Evolutionary conservation across 2,329 filamentous ascomycete genomes (phyloP).

Genomic region (Phialocephala sp.): DNA sequence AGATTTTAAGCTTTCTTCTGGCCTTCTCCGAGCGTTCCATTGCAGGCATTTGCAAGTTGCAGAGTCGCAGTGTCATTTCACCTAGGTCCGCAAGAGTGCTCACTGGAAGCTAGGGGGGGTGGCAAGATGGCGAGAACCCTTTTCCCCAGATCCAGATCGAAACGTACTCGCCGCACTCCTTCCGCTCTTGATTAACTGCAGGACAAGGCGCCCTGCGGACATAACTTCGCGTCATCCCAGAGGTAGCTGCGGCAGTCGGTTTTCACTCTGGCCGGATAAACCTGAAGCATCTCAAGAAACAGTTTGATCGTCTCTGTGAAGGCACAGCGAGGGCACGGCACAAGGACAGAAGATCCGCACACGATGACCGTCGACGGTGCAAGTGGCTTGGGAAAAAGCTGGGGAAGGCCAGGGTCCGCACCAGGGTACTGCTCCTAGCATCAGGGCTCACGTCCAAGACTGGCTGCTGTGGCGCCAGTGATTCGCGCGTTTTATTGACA

Average conservation of each 20-base stretch:
- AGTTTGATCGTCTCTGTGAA: slow-evolving; percentile 11
- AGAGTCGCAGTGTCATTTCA: background rate
- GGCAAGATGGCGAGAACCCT: slow-evolving; percentile 1
- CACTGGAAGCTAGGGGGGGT: background rate
- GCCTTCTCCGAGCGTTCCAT: slow-evolving; percentile 1
- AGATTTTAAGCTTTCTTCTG: slow-evolving; percentile 2
- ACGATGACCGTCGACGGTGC: slow-evolving; percentile 25
- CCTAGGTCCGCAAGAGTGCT: background rate
- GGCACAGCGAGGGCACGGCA: slow-evolving; percentile 18
- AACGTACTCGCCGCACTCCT: slow-evolving; percentile 2
- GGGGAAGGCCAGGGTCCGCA: slow-evolving; percentile 27
- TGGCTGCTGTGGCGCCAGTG: background rate
- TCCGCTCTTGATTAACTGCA: slow-evolving; percentile 11
- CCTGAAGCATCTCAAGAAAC: slow-evolving; percentile 11
- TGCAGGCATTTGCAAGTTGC: background rate
- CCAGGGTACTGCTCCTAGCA: background rate
- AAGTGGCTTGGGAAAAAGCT: slow-evolving; percentile 35
- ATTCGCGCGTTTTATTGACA: slow-evolving; percentile 7
- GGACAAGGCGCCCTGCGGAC: background rate
- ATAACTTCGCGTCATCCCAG: slow-evolving; percentile 20
- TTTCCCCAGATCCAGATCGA: slow-evolving; percentile 12
- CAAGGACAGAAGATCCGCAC: slow-evolving; percentile 23
- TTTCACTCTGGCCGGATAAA: slow-evolving; percentile 16
- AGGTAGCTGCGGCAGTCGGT: slow-evolving; percentile 6
- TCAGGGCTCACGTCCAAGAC: slow-evolving; percentile 6